Conservation (phyloP, 108 stramenopile species). For the Fistulifera solaris region DNA sequence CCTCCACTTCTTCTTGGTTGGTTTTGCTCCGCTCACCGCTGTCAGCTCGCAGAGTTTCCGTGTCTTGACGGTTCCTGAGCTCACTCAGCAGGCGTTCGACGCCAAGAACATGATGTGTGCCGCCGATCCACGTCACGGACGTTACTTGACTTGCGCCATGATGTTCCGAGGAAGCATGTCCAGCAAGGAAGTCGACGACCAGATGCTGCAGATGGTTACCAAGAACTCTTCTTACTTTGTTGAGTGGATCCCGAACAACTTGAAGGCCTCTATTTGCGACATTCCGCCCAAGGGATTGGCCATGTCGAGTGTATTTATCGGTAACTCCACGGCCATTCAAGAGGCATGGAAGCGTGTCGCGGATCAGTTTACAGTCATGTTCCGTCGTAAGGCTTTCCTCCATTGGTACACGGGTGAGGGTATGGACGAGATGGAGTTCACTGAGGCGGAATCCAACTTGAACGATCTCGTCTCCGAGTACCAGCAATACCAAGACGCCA, state of each 20-base stretch:
- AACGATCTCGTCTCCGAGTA: constrained; percentile 93
- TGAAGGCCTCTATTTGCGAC: constrained; percentile 98
- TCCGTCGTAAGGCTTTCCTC: constrained; percentile 91
- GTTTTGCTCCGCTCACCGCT: constrained; percentile 91
- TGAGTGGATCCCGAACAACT: constrained; percentile 99
- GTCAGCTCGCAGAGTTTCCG: constrained; percentile 91
- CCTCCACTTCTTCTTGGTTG: constrained; percentile 98
- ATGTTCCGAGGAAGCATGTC: constrained; percentile 98
- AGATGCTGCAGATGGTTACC: constrained; percentile 97
- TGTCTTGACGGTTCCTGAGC: constrained; percentile 92
- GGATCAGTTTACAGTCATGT: constrained; percentile 89
- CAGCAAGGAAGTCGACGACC: constrained; percentile 93
- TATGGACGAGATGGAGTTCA: constrained; percentile 95
- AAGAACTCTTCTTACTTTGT: constrained; percentile 99
- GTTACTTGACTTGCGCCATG: constrained; percentile 96
- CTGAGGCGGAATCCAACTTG: constrained; percentile 93
- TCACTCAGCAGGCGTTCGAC: constrained; percentile 93
- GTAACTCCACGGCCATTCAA: constrained; percentile 93
- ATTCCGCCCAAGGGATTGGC: constrained; percentile 94
- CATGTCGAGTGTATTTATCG: constrained; percentile 89
- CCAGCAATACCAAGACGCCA: constrained; percentile 92
- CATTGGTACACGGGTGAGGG: constrained; percentile 93
- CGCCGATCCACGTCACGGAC: constrained; percentile 97
- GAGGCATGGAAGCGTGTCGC: constrained; percentile 88
- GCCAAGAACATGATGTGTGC: constrained; percentile 99